Evolutionary conservation across 768 basidiomycete genomes (phyloP), one percentile per base, ranked within the genome.

Genomic region (Boletus insuetus): DNA sequence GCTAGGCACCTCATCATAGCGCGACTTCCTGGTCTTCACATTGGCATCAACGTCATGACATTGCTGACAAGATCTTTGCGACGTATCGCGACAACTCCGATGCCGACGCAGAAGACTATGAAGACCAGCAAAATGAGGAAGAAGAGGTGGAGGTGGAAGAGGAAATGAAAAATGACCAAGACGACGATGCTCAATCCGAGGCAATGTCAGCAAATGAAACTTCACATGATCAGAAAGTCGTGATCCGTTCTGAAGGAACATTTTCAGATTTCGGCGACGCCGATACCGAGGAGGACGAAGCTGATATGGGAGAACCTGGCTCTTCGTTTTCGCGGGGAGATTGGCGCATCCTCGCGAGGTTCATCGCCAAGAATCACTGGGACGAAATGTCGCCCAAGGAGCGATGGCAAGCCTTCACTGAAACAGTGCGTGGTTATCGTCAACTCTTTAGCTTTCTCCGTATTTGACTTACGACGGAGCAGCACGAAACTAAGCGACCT

Each of bases 1-100:
- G 40, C 35, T 58, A 88, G 86, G 83, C 77, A n/a, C 84, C 86
- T 34, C 84, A 87, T 68, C 87, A 89, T 61, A 79, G 71, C 38
- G 62, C 73, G n/a, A 70, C 69, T 32, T 88, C 86, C 1, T 89
- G 87, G 87, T 72, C 73, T 22, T 80, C 82, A n/a, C 80, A 85
- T 61, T 89, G 87, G 87, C 79, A 78, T 7, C 77, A 77, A 50
- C 77, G 82, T 51, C 83, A 86, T 53, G 85, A 86, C 60, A 64
- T 87, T 26, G 84, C 84, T 1, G 86, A 86, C 61, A 84, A 85
- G 62, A 84, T 86, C 26, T 63, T 85, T 19, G 66, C 70, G 3
- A 57, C 69, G 2, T 71, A 71, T 44, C 81, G 48, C n/a, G 35
- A 38, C 13, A 56, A 38, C 22, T 62, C 49, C 14, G 58, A 79